Conservation (phyloP, 257 asterid genomes). For the Lycium ferocissimum region DNA sequence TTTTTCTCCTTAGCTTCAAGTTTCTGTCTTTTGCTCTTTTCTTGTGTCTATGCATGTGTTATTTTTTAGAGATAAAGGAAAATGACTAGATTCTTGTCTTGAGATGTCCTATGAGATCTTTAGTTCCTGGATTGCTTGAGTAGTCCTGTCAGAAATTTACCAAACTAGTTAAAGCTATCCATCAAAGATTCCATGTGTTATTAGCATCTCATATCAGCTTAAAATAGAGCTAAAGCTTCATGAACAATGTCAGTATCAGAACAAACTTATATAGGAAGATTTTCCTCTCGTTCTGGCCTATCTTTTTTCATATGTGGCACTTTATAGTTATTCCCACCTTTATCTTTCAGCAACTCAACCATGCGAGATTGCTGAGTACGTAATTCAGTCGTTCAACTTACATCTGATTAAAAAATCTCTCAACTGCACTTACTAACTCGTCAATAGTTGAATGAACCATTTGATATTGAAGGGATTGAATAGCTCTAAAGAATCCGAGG, state of each 20-base stretch:
- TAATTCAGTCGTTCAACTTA: background rate
- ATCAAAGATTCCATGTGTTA: background rate
- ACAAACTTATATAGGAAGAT: background rate
- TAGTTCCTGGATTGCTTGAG: background rate
- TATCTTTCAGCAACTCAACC: background rate
- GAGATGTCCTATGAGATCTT: background rate
- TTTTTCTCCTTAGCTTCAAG: background rate
- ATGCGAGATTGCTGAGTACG: background rate
- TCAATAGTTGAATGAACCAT: background rate
- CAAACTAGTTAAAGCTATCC: background rate
- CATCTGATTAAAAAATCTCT: background rate
- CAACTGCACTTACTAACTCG: background rate
- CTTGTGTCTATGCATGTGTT: background rate
- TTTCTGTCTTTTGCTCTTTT: background rate
- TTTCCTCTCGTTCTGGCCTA: background rate
- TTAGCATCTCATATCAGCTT: background rate
- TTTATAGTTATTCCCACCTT: background rate
- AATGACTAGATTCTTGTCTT: conserved; percentile 3
- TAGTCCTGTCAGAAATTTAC: background rate
- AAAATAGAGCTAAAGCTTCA: background rate
- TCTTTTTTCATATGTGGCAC: conserved; percentile 10
- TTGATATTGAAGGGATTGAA: background rate
- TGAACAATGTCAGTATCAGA: background rate
- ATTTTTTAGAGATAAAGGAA: background rate
- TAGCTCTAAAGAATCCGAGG: background rate